Percentiles rank a stretch among this genome's conserved stretches.
phyloP scores from a whole-genome alignment of 2,329 filamentous ascomycete species.

The Epichloe baconii region DNA sequence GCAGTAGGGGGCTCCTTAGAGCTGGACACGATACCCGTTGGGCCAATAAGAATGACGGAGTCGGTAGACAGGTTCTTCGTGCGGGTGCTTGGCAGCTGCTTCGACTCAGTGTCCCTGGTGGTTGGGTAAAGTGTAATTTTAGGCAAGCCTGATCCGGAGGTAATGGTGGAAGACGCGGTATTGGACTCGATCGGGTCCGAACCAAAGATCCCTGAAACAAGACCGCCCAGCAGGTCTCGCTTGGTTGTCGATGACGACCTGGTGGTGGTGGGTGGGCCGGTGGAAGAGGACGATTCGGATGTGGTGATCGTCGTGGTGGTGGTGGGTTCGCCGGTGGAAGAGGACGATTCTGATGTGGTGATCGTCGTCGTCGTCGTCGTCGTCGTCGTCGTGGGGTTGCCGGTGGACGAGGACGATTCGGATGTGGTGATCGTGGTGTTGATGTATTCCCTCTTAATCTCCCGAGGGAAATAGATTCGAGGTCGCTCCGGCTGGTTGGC shows the following conservation, averaged over 20 bases:
- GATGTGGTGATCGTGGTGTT: conserved; percentile 28
- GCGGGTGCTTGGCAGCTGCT: background rate
- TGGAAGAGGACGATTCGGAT: conserved; percentile 10
- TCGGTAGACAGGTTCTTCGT: conserved; percentile 2
- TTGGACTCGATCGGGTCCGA: background rate
- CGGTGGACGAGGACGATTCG: conserved; percentile 8
- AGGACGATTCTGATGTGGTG: conserved; percentile 15
- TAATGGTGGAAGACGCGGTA: background rate
- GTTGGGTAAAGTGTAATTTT: background rate
- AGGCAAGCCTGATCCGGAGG: background rate
- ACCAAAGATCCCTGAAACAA: conserved; percentile 13
- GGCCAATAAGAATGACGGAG: conserved; percentile 14
- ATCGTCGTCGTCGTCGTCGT: conserved; percentile 20
- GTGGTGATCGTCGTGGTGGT: conserved; percentile 20
- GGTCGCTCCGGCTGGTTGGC: conserved; percentile 30
- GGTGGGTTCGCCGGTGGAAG: conserved; percentile 9
- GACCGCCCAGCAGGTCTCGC: conserved; percentile 9
- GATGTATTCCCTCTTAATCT: conserved; percentile 37
- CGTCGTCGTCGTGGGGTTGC: conserved; percentile 8
- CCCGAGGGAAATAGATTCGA: conserved; percentile 43
- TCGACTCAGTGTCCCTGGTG: background rate
- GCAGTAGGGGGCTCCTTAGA: background rate
- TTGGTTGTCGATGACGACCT: conserved; percentile 8
- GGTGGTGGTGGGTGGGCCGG: conserved; percentile 9
- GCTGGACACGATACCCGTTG: conserved; percentile 14